Percentiles rank a stretch among this genome's conserved stretches.
Evolutionary conservation across 2,329 filamentous ascomycete species (phyloP).

Genomic region (Ascochyta fabae): DNA sequence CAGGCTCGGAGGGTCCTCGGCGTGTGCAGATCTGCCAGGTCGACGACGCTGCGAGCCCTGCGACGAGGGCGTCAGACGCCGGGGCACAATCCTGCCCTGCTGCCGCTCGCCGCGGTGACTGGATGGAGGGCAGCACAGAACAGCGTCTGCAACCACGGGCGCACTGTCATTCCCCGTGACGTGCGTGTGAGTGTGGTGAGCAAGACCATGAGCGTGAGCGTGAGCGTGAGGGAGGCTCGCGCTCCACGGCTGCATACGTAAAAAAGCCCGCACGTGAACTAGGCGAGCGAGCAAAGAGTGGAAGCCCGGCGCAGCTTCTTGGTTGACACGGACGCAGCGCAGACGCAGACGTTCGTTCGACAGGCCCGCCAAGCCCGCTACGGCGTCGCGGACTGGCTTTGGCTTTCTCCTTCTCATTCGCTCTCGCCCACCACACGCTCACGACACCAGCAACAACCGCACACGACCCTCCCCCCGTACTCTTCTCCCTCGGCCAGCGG

Average conservation of each 20-base stretch:
- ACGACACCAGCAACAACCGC: slow-evolving; percentile 22
- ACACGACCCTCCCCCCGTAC: slow-evolving; percentile 27
- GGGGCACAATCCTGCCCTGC: neutral
- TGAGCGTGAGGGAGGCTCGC: no score
- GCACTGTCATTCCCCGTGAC: neutral
- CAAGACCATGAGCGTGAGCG: no score
- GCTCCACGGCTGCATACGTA: neutral
- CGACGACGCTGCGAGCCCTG: neutral
- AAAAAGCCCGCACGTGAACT: neutral
- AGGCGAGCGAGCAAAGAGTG: slow-evolving; percentile 1
- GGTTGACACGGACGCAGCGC: slow-evolving; percentile 9
- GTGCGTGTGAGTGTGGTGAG: neutral
- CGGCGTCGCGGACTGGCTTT: neutral
- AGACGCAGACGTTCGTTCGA: slow-evolving; percentile 2
- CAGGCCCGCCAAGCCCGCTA: slow-evolving; percentile 2
- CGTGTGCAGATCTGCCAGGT: slow-evolving; percentile 17
- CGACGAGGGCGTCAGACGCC: neutral
- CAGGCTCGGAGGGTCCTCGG: slow-evolving; percentile 18
- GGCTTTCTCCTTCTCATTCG: slow-evolving; percentile 17
- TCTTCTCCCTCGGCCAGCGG: slow-evolving; percentile 36
- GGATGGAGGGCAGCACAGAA: neutral
- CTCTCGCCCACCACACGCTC: slow-evolving; percentile 14
- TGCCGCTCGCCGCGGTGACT: neutral
- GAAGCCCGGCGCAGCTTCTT: neutral
- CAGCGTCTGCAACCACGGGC: neutral